Percentiles rank a stretch among this genome's conserved stretches.
These are phyloP conservation scores for Arachnomyces sp. DNA, from an alignment of 2,329 filamentous ascomycete genomes.

Conservation along the genomic window DNA sequence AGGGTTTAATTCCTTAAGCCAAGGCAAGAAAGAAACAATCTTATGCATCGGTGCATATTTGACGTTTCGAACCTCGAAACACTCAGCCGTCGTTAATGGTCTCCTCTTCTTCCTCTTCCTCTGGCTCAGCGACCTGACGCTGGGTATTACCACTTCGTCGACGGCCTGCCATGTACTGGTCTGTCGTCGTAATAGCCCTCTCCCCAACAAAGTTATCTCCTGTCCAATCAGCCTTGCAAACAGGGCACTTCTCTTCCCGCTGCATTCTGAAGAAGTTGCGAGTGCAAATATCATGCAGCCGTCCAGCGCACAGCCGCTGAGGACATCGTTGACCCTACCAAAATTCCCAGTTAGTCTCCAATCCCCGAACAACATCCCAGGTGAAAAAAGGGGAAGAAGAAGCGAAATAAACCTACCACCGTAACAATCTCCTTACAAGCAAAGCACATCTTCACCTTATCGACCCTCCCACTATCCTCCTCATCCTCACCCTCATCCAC, in stretches of 20 bases:
- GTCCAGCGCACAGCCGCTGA: conserved; percentile 56
- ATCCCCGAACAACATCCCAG: too few relatives aligned
- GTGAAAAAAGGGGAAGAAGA: background rate
- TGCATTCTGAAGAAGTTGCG: conserved; percentile 63
- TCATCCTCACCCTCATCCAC: conserved; percentile 50
- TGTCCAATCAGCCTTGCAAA: conserved; percentile 45
- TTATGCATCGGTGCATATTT: too few relatives aligned
- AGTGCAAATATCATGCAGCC: conserved; percentile 70
- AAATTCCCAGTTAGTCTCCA: conserved; percentile 1
- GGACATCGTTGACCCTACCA: conserved; percentile 63
- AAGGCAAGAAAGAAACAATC: too few relatives aligned
- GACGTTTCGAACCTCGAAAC: too few relatives aligned
- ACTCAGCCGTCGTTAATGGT: too few relatives aligned
- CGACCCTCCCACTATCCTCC: conserved; percentile 41
- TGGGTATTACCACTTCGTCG: too few relatives aligned
- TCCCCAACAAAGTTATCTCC: conserved; percentile 47
- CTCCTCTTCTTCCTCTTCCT: too few relatives aligned
- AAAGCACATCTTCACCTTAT: conserved; percentile 76
- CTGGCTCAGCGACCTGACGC: too few relatives aligned
- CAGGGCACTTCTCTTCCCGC: conserved; percentile 55
- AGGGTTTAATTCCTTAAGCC: too few relatives aligned
- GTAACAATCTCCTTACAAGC: conserved; percentile 89
- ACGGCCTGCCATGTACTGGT: too few relatives aligned
- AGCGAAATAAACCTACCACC: conserved; percentile 43
- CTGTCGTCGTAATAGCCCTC: conserved; percentile 34